These are phyloP conservation scores for Epichloe sp. DNA, from an alignment of 2,329 filamentous ascomycete genomes.

Conservation along the genomic window DNA sequence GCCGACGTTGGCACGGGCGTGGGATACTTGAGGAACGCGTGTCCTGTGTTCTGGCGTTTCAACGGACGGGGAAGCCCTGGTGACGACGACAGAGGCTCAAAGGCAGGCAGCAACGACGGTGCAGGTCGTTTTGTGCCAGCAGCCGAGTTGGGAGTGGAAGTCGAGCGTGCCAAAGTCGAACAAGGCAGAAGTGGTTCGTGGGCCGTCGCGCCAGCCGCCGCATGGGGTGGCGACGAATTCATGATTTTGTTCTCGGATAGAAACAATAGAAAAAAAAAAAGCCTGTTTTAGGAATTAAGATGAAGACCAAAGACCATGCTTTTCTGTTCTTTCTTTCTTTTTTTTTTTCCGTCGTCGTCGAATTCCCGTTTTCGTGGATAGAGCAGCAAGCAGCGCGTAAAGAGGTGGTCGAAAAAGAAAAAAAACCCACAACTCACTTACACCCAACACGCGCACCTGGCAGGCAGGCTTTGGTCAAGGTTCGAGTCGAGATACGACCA, in stretches of 20 bases:
- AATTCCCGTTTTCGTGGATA: slow-evolving; percentile 4
- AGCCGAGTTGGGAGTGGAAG: slow-evolving; percentile 5
- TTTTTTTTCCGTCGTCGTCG: neutral
- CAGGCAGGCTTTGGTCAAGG: neutral
- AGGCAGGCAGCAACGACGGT: slow-evolving; percentile 61
- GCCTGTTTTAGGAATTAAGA: neutral
- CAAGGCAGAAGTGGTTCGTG: slow-evolving; percentile 22
- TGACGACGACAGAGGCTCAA: slow-evolving; percentile 69
- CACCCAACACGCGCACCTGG: slow-evolving; percentile 1
- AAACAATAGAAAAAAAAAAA: neutral
- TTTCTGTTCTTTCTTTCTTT: neutral
- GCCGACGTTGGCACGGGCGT: slow-evolving; percentile 91
- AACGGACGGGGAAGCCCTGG: slow-evolving; percentile 54
- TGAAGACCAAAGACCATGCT: neutral
- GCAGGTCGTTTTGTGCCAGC: slow-evolving; percentile 47
- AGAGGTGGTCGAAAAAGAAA: neutral
- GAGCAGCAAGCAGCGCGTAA: slow-evolving; percentile 8
- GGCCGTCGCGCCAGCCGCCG: neutral
- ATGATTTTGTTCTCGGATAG: slow-evolving; percentile 12
- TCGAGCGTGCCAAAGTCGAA: slow-evolving; percentile 1
- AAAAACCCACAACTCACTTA: neutral
- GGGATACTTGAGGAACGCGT: slow-evolving; percentile 59
- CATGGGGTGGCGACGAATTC: slow-evolving; percentile 26
- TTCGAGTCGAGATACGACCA: neutral
- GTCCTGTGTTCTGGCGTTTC: slow-evolving; percentile 49